These are phyloP conservation scores for Lactarius quietus DNA, from an alignment of 768 basidiomycete species.

Conservation along the genomic window DNA sequence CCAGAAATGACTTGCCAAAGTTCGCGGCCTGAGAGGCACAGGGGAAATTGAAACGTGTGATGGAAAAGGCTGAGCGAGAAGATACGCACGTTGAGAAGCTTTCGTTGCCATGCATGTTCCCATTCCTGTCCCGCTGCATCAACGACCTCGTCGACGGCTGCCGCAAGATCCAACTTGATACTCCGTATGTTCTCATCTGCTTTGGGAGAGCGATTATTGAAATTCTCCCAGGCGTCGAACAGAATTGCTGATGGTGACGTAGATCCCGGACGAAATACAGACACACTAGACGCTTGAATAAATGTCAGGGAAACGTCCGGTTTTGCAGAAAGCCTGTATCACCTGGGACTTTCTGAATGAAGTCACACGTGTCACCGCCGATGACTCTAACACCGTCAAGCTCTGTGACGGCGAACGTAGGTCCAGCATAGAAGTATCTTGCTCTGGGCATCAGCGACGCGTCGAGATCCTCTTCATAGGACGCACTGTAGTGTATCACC, in stretches of 20 bases:
- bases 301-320: slow-evolving; percentile 3
- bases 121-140: slow-evolving; percentile 92
- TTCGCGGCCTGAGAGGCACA: slow-evolving; percentile 97
- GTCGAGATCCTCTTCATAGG: neutral
- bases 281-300: slow-evolving; percentile 63
- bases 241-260: slow-evolving; percentile 88
- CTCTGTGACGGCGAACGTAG: slow-evolving; percentile 79
- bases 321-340: neutral
- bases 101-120: slow-evolving; percentile 87
- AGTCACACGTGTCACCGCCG: slow-evolving; percentile 74
- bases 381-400: slow-evolving; percentile 87
- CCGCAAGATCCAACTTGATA: slow-evolving; percentile 80
- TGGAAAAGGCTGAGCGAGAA: neutral
- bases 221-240: slow-evolving; percentile 89
- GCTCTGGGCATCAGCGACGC: slow-evolving; percentile 16
- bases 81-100: slow-evolving; percentile 67
- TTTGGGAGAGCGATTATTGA: slow-evolving; percentile 78
- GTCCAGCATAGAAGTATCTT: slow-evolving; percentile 72
- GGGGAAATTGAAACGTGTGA: neutral
- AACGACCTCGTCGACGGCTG: slow-evolving; percentile 87
- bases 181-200: slow-evolving; percentile 90
- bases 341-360: slow-evolving; percentile 94
- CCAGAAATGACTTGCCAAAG: slow-evolving; percentile 91
- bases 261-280: slow-evolving; percentile 91
- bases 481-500: slow-evolving; percentile 82